Evolutionary conservation across 1,284 basidiomycete genomes (phyloP), one percentile per base, ranked within the genome.

Genomic region (Xanthoconium separans): DNA sequence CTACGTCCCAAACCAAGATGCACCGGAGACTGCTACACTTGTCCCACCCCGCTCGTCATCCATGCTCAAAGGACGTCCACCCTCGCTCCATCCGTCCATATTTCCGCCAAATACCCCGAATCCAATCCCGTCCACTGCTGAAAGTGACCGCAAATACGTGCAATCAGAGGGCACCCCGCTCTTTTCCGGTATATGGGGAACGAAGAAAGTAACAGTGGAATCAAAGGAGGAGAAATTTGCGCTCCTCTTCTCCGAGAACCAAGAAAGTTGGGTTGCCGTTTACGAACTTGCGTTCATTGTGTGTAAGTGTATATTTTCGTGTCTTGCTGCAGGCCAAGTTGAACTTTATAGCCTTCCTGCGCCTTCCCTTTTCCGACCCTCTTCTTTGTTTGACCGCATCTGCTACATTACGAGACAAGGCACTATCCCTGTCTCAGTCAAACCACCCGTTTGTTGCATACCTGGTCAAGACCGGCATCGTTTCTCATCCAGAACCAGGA

Each of bases 331-430:
- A 44, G 24, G 22, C 6, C 34, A 30, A 44, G 27, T 48, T 50
- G 36, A 57, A 50, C 55, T 47, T 45, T 13, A 36, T 46, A 88
- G 91, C 85, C 0, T 94, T 88, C 68, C 73, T 93, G 36, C 79
- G 84, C 30, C 83, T 91, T n/a, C 76, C 78, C 44, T 81, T 88
- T 40, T 62, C 73, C 2, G 83, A 93, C 59, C 92, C 93, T 4
- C 69, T 95, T 6, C 77, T 95, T 16, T 92, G 87, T 60, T 70
- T 95, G 18, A 95, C 93, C 0, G 79, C 85, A 4, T 92, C 89
- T 1, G 79, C 84, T 13, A 95, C 92, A 1, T 72, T 94, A 16
- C 81, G 92, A 47, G 88, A 92, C 37, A 86, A 82, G 59, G 80
- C 84, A 0, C 68, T 89, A 4, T 72, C 78, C 4, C 61, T 77